Base-by-base conservation (phyloP, 208 protist genomes). In the Leishmania tarentolae region DNA sequence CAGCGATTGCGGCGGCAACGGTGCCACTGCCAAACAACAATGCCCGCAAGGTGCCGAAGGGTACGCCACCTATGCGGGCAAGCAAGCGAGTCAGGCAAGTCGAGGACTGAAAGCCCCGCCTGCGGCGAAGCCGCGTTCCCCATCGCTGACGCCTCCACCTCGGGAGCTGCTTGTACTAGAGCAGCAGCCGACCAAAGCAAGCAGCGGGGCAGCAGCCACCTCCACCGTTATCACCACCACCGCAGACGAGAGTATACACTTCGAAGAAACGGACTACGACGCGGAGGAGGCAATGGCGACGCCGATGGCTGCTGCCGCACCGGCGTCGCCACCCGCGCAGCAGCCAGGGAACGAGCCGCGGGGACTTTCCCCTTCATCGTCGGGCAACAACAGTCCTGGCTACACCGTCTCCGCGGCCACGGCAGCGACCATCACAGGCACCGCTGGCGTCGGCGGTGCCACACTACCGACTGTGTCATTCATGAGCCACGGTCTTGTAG, bases 361-460 rank as follows among this genome's bases (percentile, higher is more conserved):
- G 28, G 40, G 42, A 7, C 9, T 7, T 4, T 52, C 68, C 11
- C 42, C 24, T 50, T 50, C 28, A 9, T 24, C 42, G 17, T 52
- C 68, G 42, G 40, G 68, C 68, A 28, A 44, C 31, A 50, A 21
- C 21, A 46, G 68, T 42, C 40, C 17, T 47, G 24, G 42, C 21
- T 72, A 15, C 68, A 72, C 42, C 21, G 42, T 47, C 68, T 72
- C 68, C 68, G 40, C 68, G 24, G 68, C 35, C 68, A 72, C 68
- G 40, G 68, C 68, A 4, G 68, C 68, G 28, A 40, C 3, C 21
- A 37, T 13, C 28, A 24, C 52, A 11, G 21, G 46, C 24, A 15
- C 70, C 13, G n/a, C 46, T 42, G 65, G 13, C 65, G 17, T n/a
- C 46, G n/a, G 8, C 69, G 46, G 28, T 8, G 69, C 69, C 35